Evolutionary conservation across 305 asterid species (phyloP), one percentile per base, ranked within the genome.

Genomic region (Solanum aculeatissimum): DNA sequence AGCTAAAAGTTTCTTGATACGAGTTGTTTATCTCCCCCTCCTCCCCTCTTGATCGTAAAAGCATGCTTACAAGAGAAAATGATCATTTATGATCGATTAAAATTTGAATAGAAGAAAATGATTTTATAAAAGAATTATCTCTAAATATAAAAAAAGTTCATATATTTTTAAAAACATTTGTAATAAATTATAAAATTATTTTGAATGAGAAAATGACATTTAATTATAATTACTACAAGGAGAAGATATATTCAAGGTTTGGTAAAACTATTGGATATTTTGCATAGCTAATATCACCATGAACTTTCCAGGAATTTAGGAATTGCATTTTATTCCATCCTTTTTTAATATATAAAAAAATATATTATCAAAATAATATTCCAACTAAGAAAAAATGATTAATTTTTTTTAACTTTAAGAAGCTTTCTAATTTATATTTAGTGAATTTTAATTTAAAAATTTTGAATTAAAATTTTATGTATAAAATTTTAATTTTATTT

Each of bases 391-490:
- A 0, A 23, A 40, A 54, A 3, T 42, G 12, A 5, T 11, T 40
- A 38, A 16, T 35, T 35, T 35, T 35, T 38, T 16, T 70, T 7
- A 9, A 68, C 7, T 72, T 43, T 7, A 27, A 43, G 18, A 72
- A 72, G 19, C 58, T 7, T 45, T 23, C 8, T 18, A 16, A 68
- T 35, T 9, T 18, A 68, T 35, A 18, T 35, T 32, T 68, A 9
- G 9, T 4, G 1, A 38, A 40, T 10, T 2, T 35, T 35, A 68
- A 35, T 35, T 35, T 35, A 68, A 42, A 35, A 0, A 2, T 35
- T 0, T 18, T 0, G 9, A n/a, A 0, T 35, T 16, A 10, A 0
- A 68, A 4, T 0, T 2, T 68, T 2, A 4, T 0, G 9, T 4
- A 18, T 18, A 0, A 66, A 0, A 0, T 4, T 9, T 8, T 19